phyloP scores from a whole-genome alignment of 257 asterid genomes.

The Petunia axillaris region DNA sequence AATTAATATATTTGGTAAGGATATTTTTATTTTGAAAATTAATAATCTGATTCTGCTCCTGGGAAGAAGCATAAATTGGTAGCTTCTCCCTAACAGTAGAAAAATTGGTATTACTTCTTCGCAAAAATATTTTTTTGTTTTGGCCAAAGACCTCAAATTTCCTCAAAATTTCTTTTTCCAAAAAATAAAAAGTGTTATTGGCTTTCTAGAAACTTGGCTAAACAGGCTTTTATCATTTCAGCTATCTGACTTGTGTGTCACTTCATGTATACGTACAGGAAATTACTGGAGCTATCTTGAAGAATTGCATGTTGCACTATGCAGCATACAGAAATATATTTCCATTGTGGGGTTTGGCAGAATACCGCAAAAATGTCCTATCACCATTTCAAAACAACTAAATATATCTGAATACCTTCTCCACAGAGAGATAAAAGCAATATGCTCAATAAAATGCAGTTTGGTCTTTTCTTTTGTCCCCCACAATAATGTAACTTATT shows the following conservation, averaged over 20 bases:
- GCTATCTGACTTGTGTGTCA: neutral
- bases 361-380: slow-evolving; percentile 50
- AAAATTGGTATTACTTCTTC: too few relatives aligned
- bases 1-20: too few relatives aligned
- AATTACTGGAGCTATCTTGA: slow-evolving; percentile 75
- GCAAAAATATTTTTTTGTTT: too few relatives aligned
- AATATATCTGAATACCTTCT: neutral
- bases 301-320: slow-evolving; percentile 86
- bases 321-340: slow-evolving; percentile 72
- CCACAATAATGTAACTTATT: neutral
- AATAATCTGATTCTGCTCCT: too few relatives aligned
- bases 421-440: neutral
- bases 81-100: too few relatives aligned
- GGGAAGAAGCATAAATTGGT: too few relatives aligned
- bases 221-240: too few relatives aligned
- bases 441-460: neutral
- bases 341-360: slow-evolving; percentile 84
- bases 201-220: too few relatives aligned
- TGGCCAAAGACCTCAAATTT: too few relatives aligned
- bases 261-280: slow-evolving; percentile 40
- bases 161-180: too few relatives aligned
- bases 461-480: neutral
- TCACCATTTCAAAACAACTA: slow-evolving; percentile 22
- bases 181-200: too few relatives aligned
- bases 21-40: too few relatives aligned